A percentile compares a stretch with the other conserved stretches of the same genome.
Conservation (phyloP, 768 basidiomycete species). For the Clathrus columnatus region DNA sequence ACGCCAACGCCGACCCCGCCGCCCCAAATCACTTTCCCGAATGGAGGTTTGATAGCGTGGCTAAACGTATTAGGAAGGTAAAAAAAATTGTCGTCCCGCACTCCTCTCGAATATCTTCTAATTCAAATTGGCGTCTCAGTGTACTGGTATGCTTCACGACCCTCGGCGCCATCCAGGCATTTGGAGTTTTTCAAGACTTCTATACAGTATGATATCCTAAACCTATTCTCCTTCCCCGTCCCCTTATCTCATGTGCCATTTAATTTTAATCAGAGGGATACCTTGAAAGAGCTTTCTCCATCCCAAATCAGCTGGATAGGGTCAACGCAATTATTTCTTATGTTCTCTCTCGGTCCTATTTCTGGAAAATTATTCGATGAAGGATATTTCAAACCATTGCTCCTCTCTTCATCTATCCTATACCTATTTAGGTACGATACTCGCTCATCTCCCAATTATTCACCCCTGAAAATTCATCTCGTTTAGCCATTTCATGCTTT, state of each 20-base stretch:
- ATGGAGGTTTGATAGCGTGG: slow-evolving; percentile 39
- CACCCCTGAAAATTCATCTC: neutral
- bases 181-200: slow-evolving; percentile 42
- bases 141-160: slow-evolving; percentile 38
- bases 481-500: slow-evolving; percentile 8
- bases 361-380: slow-evolving; percentile 12
- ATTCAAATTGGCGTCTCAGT: slow-evolving; percentile 19
- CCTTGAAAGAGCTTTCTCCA: slow-evolving; percentile 31
- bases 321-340: slow-evolving; percentile 10
- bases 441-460: neutral
- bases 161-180: slow-evolving; percentile 41
- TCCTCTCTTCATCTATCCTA: slow-evolving; percentile 3
- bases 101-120: neutral
- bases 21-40: slow-evolving; percentile 25
- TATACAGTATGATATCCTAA: slow-evolving; percentile 30
- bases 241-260: neutral
- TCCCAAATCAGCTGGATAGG: slow-evolving; percentile 16
- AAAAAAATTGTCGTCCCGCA: slow-evolving; percentile 12
- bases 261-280: slow-evolving; percentile 23
- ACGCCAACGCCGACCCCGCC: neutral
- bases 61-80: slow-evolving; percentile 40
- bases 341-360: slow-evolving; percentile 5
- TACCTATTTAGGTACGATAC: slow-evolving; percentile 3
- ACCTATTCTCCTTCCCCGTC: neutral
- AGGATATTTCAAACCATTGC: slow-evolving; percentile 7